These are phyloP conservation scores for Boletus sp. DNA, from an alignment of 768 basidiomycete genomes.

Conservation along the genomic window DNA sequence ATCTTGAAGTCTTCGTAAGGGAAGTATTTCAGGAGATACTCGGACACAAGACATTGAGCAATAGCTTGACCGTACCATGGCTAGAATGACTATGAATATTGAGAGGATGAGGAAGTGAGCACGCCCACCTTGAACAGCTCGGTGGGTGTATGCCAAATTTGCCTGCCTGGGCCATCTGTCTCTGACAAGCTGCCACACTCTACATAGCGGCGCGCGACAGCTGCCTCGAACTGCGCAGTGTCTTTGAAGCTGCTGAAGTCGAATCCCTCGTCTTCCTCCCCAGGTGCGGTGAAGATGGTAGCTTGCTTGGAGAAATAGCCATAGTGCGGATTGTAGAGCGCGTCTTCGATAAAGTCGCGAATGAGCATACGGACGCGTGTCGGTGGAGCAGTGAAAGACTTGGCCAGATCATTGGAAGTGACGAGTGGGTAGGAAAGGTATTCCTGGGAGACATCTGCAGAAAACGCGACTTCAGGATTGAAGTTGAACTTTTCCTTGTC, in stretches of 20 bases:
- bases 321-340: conserved; percentile 94
- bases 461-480: conserved; percentile 60
- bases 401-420: conserved; percentile 68
- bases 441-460: conserved; percentile 43
- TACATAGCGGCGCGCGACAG: conserved; percentile 74
- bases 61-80: conserved; percentile 94
- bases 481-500: conserved; percentile 73
- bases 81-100: conserved; percentile 40
- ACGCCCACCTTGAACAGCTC: conserved; percentile 87
- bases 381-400: conserved; percentile 54
- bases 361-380: conserved; percentile 88
- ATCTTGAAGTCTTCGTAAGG: conserved; percentile 95
- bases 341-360: conserved; percentile 96
- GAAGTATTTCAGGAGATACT: conserved; percentile 93
- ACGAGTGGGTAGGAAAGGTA: conserved; percentile 54
- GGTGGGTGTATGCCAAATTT: conserved; percentile 98
- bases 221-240: conserved; percentile 74
- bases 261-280: conserved; percentile 45
- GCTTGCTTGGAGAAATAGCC: conserved; percentile 96
- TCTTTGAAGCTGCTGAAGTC: conserved; percentile 69
- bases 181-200: conserved; percentile 60
- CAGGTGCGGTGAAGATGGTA: conserved; percentile 74
- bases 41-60: conserved; percentile 82
- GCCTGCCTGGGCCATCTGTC: conserved; percentile 70
- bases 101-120: background rate